Conservation (phyloP, 768 basidiomycete species). For the Leucogyrophana mollusca region DNA sequence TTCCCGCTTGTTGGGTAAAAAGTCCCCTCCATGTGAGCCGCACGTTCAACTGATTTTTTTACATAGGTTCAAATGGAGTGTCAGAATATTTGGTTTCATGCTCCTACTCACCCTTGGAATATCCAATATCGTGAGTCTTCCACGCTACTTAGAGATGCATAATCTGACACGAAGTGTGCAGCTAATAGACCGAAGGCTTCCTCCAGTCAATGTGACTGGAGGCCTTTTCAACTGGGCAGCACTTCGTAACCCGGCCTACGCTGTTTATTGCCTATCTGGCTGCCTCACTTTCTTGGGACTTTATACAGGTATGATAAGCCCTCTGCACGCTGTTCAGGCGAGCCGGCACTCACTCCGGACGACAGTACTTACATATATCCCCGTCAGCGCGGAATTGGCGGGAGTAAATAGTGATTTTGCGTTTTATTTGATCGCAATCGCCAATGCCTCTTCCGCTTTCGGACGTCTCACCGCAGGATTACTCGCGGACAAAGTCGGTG, state of each 20-base stretch:
- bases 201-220: slow-evolving; percentile 50
- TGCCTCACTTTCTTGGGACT: slow-evolving; percentile 64
- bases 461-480: slow-evolving; percentile 58
- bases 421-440: slow-evolving; percentile 66
- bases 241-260: slow-evolving; percentile 47
- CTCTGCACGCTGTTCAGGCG: not conserved
- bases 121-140: slow-evolving; percentile 48
- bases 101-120: slow-evolving; percentile 49
- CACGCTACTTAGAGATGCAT: too few species aligned
- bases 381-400: slow-evolving; percentile 49
- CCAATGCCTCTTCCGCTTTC: slow-evolving; percentile 63
- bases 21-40: not conserved
- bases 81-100: slow-evolving; percentile 68
- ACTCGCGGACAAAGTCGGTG: slow-evolving; percentile 55
- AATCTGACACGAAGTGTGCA: slow-evolving; percentile 8
- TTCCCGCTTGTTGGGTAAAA: slow-evolving; percentile 55
- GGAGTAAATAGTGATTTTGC: slow-evolving; percentile 51
- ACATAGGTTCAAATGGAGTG: slow-evolving; percentile 81
- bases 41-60: too few species aligned
- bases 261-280: slow-evolving; percentile 56
- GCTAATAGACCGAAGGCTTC: slow-evolving; percentile 46
- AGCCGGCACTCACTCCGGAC: slow-evolving; percentile 7
- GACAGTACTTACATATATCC: slow-evolving; percentile 66
- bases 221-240: slow-evolving; percentile 56
- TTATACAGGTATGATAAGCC: slow-evolving; percentile 51